These are phyloP conservation scores for Trichoderma asperellum DNA, from an alignment of 2,329 filamentous ascomycete genomes.

Conservation along the genomic window DNA sequence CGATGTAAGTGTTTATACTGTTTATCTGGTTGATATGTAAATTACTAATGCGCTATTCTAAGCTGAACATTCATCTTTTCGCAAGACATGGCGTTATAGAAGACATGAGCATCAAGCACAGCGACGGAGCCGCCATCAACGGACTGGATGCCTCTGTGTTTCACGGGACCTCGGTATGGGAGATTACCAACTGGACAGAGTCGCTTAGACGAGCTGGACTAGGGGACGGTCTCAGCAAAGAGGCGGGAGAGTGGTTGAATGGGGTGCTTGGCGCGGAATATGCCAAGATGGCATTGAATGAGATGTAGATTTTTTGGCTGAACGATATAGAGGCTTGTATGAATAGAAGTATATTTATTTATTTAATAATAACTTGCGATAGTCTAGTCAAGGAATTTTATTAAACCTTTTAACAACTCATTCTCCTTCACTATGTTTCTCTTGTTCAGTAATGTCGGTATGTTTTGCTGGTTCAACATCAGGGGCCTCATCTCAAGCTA, in stretches of 20 bases:
- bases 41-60: neutral
- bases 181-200: conserved; percentile 37
- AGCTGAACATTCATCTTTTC: conserved; percentile 44
- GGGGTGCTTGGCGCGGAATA: conserved; percentile 38
- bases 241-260: conserved; percentile 41
- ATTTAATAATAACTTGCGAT: neutral
- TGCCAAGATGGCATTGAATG: conserved; percentile 30
- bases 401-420: neutral
- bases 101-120: conserved; percentile 37
- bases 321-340: neutral
- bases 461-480: neutral
- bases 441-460: neutral
- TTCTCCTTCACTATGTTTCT: neutral
- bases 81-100: conserved; percentile 46
- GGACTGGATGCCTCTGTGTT: conserved; percentile 17
- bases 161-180: conserved; percentile 25
- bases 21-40: too few relatives aligned
- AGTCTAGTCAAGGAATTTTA: neutral
- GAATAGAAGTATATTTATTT: neutral
- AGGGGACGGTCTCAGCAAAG: conserved; percentile 31
- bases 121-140: neutral
- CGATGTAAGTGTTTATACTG: conserved; percentile 43
- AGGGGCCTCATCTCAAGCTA: neutral
- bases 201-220: conserved; percentile 37
- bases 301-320: neutral